Conservation (phyloP, 1,139 yeast species). For the Taiozyma sp. region DNA sequence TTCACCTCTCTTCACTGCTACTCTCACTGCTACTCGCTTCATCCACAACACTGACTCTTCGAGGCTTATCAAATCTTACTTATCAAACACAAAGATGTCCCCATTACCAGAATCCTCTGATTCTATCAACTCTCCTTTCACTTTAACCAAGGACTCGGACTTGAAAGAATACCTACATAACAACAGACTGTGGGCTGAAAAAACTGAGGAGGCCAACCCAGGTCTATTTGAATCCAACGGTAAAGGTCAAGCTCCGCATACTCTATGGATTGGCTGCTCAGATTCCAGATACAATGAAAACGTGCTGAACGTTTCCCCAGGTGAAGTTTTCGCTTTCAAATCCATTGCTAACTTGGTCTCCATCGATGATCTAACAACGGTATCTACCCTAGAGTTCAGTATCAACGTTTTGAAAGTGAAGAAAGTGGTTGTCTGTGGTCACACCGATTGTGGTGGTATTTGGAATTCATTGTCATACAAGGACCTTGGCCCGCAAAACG, state of each 20-base stretch:
- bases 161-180: conserved; percentile 62
- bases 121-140: conserved; percentile 40
- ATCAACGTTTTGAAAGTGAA: conserved; percentile 80
- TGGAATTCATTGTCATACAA: conserved; percentile 78
- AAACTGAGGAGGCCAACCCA: conserved; percentile 56
- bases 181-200: conserved; percentile 65
- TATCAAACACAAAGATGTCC: not conserved
- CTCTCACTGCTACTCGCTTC: not conserved
- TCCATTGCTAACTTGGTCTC: conserved; percentile 83
- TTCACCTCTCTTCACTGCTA: not conserved
- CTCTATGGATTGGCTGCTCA: conserved; percentile 94
- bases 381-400: conserved; percentile 87
- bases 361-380: conserved; percentile 69
- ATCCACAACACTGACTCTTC: not conserved
- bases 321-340: conserved; percentile 91
- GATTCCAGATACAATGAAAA: conserved; percentile 89
- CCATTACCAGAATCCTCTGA: not conserved
- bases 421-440: conserved; percentile 92
- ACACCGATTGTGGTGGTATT: conserved; percentile 95
- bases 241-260: conserved; percentile 88
- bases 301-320: conserved; percentile 79
- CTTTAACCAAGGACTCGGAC: conserved; percentile 51
- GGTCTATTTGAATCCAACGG: conserved; percentile 66
- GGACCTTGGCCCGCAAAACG: conserved; percentile 45
- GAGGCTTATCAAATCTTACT: not conserved